phyloP scores from a whole-genome alignment of 2,329 filamentous ascomycete species.

The Xylariales sp. region DNA sequence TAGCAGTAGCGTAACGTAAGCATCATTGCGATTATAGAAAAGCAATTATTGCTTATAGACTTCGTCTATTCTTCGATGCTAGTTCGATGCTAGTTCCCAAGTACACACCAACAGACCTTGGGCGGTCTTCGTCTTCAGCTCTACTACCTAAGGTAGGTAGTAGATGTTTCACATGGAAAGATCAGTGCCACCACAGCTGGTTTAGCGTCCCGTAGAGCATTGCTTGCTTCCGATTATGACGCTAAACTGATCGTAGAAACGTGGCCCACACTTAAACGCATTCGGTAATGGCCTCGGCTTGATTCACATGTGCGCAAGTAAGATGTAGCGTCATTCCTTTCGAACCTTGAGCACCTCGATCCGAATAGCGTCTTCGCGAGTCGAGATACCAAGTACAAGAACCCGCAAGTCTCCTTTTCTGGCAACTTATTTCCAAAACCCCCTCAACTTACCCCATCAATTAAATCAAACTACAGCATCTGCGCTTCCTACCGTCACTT shows the following conservation, averaged over 20 bases:
- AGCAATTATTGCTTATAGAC: too few species aligned
- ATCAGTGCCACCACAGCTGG: neutral
- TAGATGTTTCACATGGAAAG: neutral
- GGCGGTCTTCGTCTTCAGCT: too few species aligned
- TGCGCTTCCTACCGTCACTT: conserved; percentile 19
- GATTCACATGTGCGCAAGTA: conserved; percentile 47
- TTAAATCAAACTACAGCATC: conserved; percentile 10
- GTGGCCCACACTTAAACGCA: conserved; percentile 40
- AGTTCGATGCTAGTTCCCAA: too few species aligned
- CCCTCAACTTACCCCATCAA: conserved; percentile 9
- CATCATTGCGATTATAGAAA: too few species aligned
- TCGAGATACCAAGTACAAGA: conserved; percentile 36
- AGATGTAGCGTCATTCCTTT: conserved; percentile 43
- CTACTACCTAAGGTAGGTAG: too few species aligned
- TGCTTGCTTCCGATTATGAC: conserved; percentile 12
- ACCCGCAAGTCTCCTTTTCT: conserved; percentile 17
- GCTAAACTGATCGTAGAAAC: conserved; percentile 5
- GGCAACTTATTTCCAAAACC: conserved; percentile 9
- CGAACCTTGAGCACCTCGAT: conserved; percentile 38
- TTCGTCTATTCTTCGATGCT: too few species aligned
- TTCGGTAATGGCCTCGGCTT: conserved; percentile 49
- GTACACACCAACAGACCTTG: too few species aligned
- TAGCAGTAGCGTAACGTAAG: too few species aligned
- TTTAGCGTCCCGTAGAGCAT: neutral
- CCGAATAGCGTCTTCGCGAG: conserved; percentile 28